phyloP scores from a whole-genome alignment of 139 green algal genomes.

The Eudorina sp. region DNA sequence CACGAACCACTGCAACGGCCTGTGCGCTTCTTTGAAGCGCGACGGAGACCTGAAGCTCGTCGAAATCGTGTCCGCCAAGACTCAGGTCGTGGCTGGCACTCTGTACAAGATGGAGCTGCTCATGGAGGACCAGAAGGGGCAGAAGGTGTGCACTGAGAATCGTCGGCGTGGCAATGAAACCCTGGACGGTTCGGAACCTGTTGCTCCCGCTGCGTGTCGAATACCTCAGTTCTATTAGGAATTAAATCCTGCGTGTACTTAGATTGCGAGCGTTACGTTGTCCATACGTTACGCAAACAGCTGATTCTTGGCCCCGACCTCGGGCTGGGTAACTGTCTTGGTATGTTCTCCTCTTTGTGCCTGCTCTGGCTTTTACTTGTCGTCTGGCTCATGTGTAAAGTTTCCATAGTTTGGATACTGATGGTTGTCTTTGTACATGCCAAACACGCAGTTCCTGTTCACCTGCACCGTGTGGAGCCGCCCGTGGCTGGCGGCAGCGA shows the following conservation, averaged over 20 bases:
- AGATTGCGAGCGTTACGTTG: too few species aligned
- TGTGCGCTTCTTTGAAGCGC: neutral
- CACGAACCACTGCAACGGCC: neutral
- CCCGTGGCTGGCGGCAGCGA: conserved; percentile 30
- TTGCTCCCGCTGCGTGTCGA: too few species aligned
- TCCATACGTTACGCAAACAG: too few species aligned
- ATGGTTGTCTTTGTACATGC: neutral
- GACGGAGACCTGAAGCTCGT: conserved; percentile 12
- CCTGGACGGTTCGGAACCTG: neutral
- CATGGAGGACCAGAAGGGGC: neutral
- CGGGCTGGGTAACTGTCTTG: too few species aligned
- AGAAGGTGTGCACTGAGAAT: conserved; percentile 1
- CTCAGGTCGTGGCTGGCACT: conserved; percentile 22
- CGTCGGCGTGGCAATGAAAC: neutral
- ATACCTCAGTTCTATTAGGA: too few species aligned
- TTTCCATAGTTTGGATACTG: neutral
- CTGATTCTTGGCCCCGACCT: too few species aligned
- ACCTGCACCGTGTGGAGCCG: conserved; percentile 30
- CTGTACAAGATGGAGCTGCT: conserved; percentile 24
- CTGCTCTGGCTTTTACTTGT: neutral
- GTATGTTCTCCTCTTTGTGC: too few species aligned
- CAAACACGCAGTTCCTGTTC: neutral
- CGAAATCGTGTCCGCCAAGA: neutral
- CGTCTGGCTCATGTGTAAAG: too few species aligned
- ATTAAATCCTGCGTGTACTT: too few species aligned